Percentiles rank a stretch among this genome's conserved stretches.
Evolutionary conservation across 176 grass and related monocot species (phyloP).

Genomic region (Chloris gayana): DNA sequence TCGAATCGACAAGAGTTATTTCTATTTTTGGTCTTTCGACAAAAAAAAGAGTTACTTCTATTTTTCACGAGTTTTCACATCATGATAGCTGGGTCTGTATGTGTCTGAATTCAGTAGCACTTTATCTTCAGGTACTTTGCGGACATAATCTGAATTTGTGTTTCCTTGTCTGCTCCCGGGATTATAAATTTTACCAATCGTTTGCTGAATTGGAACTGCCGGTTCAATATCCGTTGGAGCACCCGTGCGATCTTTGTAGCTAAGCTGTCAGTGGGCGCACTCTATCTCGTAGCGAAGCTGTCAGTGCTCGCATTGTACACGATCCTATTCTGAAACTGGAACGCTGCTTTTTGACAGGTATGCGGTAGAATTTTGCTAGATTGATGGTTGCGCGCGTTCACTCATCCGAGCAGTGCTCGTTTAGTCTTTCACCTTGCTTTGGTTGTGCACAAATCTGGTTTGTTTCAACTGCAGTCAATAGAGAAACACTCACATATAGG

Average conservation of each 20-base stretch:
- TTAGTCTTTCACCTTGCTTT: conserved; percentile 12
- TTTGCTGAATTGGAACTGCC: not conserved
- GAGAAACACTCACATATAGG: not conserved
- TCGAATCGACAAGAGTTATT: not conserved
- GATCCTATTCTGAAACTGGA: conserved; percentile 40
- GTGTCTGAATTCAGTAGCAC: not conserved
- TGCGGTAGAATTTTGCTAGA: not conserved
- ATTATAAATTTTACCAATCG: not conserved
- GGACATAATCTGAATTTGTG: not conserved
- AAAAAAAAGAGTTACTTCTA: not conserved
- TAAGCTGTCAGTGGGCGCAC: not conserved
- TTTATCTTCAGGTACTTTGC: not conserved
- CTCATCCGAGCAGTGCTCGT: not conserved
- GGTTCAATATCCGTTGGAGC: not conserved
- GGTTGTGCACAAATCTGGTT: conserved; percentile 15
- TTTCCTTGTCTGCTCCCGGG: not conserved
- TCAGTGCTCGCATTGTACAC: conserved; percentile 20
- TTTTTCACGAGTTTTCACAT: not conserved
- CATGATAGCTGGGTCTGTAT: not conserved
- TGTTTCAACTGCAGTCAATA: conserved; percentile 37
- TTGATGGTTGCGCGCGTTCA: not conserved
- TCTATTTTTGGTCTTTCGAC: too few species aligned
- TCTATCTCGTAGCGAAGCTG: conserved; percentile 28
- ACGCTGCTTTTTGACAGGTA: conserved; percentile 5
- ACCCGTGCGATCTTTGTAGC: too few species aligned